Base-by-base conservation (phyloP, 768 basidiomycete genomes). In the Calocybe indica region DNA sequence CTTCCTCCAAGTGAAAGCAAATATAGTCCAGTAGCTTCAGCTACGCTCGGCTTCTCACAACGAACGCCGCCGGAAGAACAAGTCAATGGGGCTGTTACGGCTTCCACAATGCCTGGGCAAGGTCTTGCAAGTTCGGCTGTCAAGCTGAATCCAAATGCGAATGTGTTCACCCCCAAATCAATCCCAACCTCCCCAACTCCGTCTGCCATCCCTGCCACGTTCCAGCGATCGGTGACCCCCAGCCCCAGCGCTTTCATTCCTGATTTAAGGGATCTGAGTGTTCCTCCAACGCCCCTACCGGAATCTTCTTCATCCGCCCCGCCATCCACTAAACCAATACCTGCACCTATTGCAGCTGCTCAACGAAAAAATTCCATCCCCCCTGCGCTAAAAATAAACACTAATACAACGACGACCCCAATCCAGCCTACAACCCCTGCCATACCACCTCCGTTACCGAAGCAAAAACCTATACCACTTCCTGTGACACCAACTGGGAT, bases 401-500 rank as follows among this genome's bases (percentile, higher is more conserved):
- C 63, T 1, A 47, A 54, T 13, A 53, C 58, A 11, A 46, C 37
- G 10, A 37, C 53, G 7, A 58, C 37, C 22, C 39, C 53, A 30
- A 33, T 12, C 7, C 46, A 43, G 33, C 48, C 39, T 29, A 14
- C 42, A 22, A 47, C 56, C 12, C 70, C 74, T 1, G 52, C 48
- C 33, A 50, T 56, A 11, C 72, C 74, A 5, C 75, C 77, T 7
- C 67, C 65, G 6, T 57, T 72, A 8, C 54, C 62, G 6, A 70
- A 61, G 52, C 60, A 60, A 6, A 65, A 67, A 46, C 73, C 71
- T 5, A 72, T 79, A 33, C 73, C 78, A 6, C 62, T 78, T 2
- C 76, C 75, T 5, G 60, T 70, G 0, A 78, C 76, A 1, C 75
- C 77, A 4, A 68, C 68, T 13, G 55, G 22, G 22, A 22, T 62